Evolutionary conservation across 2,329 filamentous ascomycete species (phyloP), one percentile per base, ranked within the genome.

Genomic region (Hymenoscyphus scutula): DNA sequence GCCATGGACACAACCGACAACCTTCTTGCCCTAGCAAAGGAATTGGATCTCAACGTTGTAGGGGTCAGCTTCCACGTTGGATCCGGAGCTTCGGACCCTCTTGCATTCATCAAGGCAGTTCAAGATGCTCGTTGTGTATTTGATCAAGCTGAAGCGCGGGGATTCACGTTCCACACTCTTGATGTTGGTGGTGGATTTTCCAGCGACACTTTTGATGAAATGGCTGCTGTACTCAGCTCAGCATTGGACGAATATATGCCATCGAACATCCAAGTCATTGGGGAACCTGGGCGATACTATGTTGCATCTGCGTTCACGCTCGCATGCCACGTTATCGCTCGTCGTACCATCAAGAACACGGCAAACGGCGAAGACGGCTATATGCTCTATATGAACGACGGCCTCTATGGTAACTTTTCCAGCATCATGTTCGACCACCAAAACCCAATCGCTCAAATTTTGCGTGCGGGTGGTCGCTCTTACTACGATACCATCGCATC

Each of bases 371-470:
- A 84, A 65, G 87, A 86, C 65, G 91, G 88, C 69, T 97, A 96
- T 82, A 99, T 98, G 95, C 80, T 97, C 55, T 99, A 99, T 76
- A 81, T 98, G 76, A 99, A 99, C 75, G 95, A 99, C 71, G 95
- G 95, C 30, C 89, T 98, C 60, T 99, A 99, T 74, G 95, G 95
- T 73, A 98, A 98, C 80, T 98, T 99, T 75, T 96, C 92, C 69
- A 96, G 92, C 85, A 98, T 98, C 83, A 97, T 98, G 82, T 99
- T 97, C 76, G 95, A 98, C 74, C 95, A 98, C 78, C 95, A 99
- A 82, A 85, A 96, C 72, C 95, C 95, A 1, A 79, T 90, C 54
- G 91, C 94, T 61, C 91, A 90, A 77, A 84, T 98, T 63, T 82
- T 99, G 60, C 88, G 87, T 68, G 80, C 83, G 23, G 81, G 82